Percentiles rank a stretch among this genome's conserved stretches.
Evolutionary conservation across 1,139 yeast genomes (phyloP).

Genomic region (Candida sp.): DNA sequence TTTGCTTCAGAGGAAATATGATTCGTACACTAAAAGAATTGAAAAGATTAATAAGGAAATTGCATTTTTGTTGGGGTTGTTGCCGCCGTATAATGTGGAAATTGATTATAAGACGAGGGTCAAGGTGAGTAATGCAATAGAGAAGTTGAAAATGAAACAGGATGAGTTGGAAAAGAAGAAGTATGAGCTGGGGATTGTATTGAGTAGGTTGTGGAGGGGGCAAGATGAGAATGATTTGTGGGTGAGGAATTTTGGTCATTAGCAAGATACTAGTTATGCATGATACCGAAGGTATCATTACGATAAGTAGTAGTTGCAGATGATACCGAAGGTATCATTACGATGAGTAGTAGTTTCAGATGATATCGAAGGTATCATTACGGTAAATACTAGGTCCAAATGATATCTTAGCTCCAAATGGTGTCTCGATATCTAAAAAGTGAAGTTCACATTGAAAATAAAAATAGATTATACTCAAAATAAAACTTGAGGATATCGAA

Average conservation of each 20-base stretch:
- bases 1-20: slow-evolving; percentile 32
- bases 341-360: background rate
- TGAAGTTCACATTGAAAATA: too few species aligned
- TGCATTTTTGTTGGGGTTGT: slow-evolving; percentile 32
- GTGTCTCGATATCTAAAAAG: background rate
- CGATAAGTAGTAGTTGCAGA: background rate
- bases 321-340: background rate
- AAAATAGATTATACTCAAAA: too few species aligned
- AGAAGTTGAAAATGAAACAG: slow-evolving; percentile 35
- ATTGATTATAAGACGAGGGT: slow-evolving; percentile 41
- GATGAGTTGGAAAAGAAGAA: slow-evolving; percentile 45
- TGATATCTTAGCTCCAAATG: background rate
- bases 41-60: slow-evolving; percentile 42
- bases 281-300: background rate
- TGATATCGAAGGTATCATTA: background rate
- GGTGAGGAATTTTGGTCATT: slow-evolving; percentile 25
- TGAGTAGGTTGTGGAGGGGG: slow-evolving; percentile 44
- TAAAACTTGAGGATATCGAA: too few species aligned
- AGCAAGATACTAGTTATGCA: background rate
- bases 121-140: slow-evolving; percentile 42
- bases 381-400: background rate
- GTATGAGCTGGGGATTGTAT: slow-evolving; percentile 40
- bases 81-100: slow-evolving; percentile 47
- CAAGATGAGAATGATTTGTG: slow-evolving; percentile 43
- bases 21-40: slow-evolving; percentile 29